phyloP scores from a whole-genome alignment of 495 filamentous ascomycete genomes.

The Platismatia glauca region DNA sequence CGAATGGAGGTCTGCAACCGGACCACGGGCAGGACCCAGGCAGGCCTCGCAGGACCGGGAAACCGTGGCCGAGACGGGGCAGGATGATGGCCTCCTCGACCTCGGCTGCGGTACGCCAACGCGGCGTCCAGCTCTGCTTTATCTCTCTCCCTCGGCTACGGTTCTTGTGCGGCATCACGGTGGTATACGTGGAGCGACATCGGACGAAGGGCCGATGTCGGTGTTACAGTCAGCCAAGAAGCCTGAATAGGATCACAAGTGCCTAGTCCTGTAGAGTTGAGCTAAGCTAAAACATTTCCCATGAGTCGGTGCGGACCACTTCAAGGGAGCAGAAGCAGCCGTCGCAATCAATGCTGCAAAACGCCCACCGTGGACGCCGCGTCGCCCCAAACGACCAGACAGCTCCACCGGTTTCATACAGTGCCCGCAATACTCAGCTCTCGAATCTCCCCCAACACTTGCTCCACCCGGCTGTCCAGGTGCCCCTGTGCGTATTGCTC shows the following conservation, averaged over 20 bases:
- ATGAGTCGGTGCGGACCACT: not conserved
- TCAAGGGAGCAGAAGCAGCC: too few species aligned
- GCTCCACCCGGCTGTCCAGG: slow-evolving; percentile 84
- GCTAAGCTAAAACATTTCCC: not conserved
- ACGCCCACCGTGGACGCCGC: not conserved
- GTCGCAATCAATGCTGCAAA: not conserved
- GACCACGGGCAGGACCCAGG: too few species aligned
- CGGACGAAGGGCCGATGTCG: too few species aligned
- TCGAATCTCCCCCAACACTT: slow-evolving; percentile 93
- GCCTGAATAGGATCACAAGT: not conserved
- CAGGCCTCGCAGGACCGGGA: too few species aligned
- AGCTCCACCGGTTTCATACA: slow-evolving; percentile 33
- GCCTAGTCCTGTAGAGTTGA: not conserved
- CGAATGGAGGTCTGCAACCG: too few species aligned
- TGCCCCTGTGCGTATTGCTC: slow-evolving; percentile 95
- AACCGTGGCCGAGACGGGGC: too few species aligned
- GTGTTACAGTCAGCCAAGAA: not conserved
- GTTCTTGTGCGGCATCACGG: too few species aligned
- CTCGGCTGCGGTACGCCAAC: too few species aligned
- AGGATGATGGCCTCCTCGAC: too few species aligned
- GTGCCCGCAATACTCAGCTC: slow-evolving; percentile 88
- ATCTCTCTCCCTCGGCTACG: too few species aligned
- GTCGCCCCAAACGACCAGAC: not conserved
- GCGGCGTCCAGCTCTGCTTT: too few species aligned
- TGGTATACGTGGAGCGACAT: too few species aligned